phyloP scores from a whole-genome alignment of 371 early-diverging fungal species.

The Zopfochytrium polystomum region DNA sequence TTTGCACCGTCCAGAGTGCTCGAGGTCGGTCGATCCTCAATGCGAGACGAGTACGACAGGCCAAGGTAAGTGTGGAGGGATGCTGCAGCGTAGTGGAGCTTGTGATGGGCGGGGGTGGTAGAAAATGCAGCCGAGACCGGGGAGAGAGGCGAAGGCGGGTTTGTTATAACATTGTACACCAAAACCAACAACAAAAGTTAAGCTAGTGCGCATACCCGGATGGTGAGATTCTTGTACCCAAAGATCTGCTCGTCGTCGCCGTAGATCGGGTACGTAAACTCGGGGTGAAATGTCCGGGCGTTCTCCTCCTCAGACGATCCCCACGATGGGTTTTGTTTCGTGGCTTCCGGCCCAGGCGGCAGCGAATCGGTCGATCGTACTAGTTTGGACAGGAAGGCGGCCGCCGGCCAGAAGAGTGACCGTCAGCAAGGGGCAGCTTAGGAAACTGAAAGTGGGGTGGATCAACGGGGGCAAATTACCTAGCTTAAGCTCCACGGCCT shows the following conservation, averaged over 20 bases:
- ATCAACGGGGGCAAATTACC: conserved; percentile 7
- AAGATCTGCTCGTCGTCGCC: conserved; percentile 75
- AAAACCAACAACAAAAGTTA: background rate
- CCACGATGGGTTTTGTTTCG: background rate
- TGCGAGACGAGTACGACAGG: conserved; percentile 49
- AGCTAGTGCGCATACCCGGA: conserved; percentile 52
- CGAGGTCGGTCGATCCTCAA: conserved; percentile 35
- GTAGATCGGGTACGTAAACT: conserved; percentile 84
- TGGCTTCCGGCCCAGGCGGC: background rate
- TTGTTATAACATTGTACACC: background rate
- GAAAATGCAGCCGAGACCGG: background rate
- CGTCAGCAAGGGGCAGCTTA: background rate
- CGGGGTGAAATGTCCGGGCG: conserved; percentile 56
- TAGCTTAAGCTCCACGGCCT: conserved; percentile 23
- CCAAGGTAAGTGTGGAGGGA: conserved; percentile 69
- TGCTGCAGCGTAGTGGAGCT: conserved; percentile 76
- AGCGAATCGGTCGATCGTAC: background rate
- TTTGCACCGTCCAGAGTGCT: conserved; percentile 2
- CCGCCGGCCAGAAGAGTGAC: background rate
- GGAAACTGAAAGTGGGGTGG: background rate
- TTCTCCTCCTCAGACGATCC: conserved; percentile 1
- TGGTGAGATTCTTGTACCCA: conserved; percentile 77
- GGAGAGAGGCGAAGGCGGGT: background rate
- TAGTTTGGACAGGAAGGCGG: background rate
- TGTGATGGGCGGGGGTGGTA: background rate